Percentiles rank a stretch among this genome's conserved stretches.
phyloP scores from a whole-genome alignment of 2,329 filamentous ascomycete species.

The Trichoderma asperellum region DNA sequence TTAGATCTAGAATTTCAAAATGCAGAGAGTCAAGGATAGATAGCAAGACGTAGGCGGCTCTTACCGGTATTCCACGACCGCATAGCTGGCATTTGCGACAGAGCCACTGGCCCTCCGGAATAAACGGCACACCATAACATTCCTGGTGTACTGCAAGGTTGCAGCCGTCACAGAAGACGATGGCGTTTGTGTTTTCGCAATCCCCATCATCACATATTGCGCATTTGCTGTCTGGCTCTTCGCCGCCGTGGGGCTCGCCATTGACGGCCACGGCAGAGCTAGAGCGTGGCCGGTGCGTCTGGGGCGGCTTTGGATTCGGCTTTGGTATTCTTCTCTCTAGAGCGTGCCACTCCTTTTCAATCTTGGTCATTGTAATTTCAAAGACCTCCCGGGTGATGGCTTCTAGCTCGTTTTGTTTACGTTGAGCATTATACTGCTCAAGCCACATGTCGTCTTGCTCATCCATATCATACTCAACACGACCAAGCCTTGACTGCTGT shows the following conservation, averaged over 20 bases:
- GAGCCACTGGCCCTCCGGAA: constrained; percentile 97
- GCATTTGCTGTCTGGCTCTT: constrained; percentile 96
- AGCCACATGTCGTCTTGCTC: constrained; percentile 98
- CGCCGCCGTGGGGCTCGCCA: constrained; percentile 79
- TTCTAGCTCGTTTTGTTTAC: constrained; percentile 74
- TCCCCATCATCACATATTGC: constrained; percentile 99
- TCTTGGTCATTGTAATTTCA: constrained; percentile 97
- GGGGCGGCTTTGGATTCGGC: constrained; percentile 92
- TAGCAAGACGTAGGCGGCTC: constrained; percentile 36
- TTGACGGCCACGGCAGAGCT: constrained; percentile 95
- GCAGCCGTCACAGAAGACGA: constrained; percentile 98
- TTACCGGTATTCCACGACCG: constrained; percentile 82
- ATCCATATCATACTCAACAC: constrained; percentile 99
- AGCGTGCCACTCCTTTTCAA: constrained; percentile 97
- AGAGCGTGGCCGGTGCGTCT: constrained; percentile 89
- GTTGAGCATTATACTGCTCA: constrained; percentile 76
- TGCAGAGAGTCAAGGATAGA: background rate
- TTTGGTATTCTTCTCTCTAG: constrained; percentile 97
- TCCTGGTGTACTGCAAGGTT: constrained; percentile 98
- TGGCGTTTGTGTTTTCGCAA: constrained; percentile 98
- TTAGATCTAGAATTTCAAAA: background rate
- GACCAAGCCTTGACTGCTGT: constrained; percentile 60
- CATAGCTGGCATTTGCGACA: constrained; percentile 96
- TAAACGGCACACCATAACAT: constrained; percentile 98
- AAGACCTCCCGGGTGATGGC: constrained; percentile 91